Base-by-base conservation (phyloP, 331 rosid genomes). In the Pyrus hybrid region DNA sequence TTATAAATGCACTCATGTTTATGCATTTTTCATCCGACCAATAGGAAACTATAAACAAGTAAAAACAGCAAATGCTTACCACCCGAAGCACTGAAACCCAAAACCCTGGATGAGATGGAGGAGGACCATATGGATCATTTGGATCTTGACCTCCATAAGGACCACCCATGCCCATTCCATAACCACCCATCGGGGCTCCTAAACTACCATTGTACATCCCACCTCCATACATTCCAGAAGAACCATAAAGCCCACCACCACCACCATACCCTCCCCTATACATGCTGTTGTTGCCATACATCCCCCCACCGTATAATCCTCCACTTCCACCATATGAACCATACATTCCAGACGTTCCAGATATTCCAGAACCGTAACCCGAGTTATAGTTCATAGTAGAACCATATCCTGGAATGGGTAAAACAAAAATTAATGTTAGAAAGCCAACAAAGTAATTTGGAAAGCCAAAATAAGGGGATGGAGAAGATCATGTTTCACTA, bases 121-220 rank as follows among this genome's bases (percentile, higher is more conserved):
- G 99, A 77, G 80, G 83, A 54, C 92, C 93, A 21, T 85, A 87
- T 0, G 97, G 99, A 80, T 95, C 84, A 82, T 95, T 95, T 76
- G 99, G 99, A 87, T 95, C 99, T 82, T 95, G 91, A 57, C 67
- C 90, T 14, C 99, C 99, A 78, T 84, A 85, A 81, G 99, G 92
- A 78, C 97, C 97, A 64, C 89, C 93, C 97, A 84, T 80, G 28
- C 88, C 91, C 91, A 90, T 91, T 73, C 99, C 98, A 85, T 86
- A 86, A 80, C 97, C 92, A 83, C 97, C 93, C 95, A 95, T 77
- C 5, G 77, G 82, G 71, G 95, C 90, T 47, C 97, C 99, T 13
- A 85, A 14, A 72, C 97, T 93, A 80, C 93, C 30, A 67, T 80
- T 81, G 82, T 94, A 90, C 96, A 95, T 87, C 54, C 99, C 97